Base-by-base conservation (phyloP, 495 filamentous ascomycete genomes). In the Acidomyces sp. region DNA sequence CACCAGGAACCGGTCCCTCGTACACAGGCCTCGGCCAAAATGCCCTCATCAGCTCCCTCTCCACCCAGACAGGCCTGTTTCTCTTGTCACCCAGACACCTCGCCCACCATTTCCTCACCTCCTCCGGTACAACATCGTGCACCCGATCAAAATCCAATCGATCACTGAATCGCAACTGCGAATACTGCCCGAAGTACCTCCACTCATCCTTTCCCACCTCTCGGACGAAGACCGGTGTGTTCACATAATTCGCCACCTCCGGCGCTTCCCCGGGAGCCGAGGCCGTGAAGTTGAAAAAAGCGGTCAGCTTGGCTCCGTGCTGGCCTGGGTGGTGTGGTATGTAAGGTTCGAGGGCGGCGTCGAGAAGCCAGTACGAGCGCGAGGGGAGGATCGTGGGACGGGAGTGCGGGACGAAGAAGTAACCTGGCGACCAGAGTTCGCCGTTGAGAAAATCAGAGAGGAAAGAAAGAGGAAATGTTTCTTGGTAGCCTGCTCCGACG, bases 231-330 rank as follows among this genome's bases (percentile, higher is more conserved):
- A 62, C 22, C 10, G 60, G 58, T 2, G 48, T 40, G 30, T 58
- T 37, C 6, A 41, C 29, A 41, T 45, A 55, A 19, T 47, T 39
- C 9, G 29, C 37, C 37, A 43, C 35, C 10, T 25, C 38, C 9
- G 44, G 46, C 0, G 39, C 45, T 4, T 52, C 36, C n/a, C 44
- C 46, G 19, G 45, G 37, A 1, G 48, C 39, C 12, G 45, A 40
- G 2, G 42, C 39, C 0, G 39, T 41, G 18, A 43, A 42, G 41
- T 57, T 57, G 58, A 61, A 59, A 47, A 62, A 57, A 10, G 56
- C 41, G 11, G 55, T 54, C 10, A 62, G 34, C 32, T 61, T 61
- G 11, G 60, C 60, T 35, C 60, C 60, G 39, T 62, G 58, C 25
- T 43, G 20, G 33, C 58, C 56, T 25, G 60, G 54, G 4, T 11